phyloP scores from a whole-genome alignment of 768 basidiomycete species.

The Boletus speciosus region DNA sequence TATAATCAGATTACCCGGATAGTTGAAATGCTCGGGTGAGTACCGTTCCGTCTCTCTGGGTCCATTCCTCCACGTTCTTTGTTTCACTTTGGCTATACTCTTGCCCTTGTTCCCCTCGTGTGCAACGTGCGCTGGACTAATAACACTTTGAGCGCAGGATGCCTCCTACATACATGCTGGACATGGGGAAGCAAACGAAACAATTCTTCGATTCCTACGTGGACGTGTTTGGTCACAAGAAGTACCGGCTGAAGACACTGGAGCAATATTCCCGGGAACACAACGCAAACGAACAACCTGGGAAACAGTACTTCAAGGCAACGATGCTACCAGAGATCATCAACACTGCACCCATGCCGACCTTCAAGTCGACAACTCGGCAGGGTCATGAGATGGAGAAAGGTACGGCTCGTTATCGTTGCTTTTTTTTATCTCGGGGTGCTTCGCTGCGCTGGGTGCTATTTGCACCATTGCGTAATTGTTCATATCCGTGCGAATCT shows the following conservation, averaged over 20 bases:
- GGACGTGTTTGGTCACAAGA: conserved; percentile 75
- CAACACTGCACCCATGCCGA: conserved; percentile 90
- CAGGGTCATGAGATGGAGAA: conserved; percentile 86
- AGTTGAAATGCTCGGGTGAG: conserved; percentile 97
- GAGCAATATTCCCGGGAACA: conserved; percentile 97
- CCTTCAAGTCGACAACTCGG: conserved; percentile 68
- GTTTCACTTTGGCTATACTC: neutral
- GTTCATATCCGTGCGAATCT: conserved; percentile 14
- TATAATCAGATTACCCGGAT: conserved; percentile 98
- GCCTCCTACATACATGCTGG: conserved; percentile 91
- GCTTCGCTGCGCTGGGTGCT: neutral
- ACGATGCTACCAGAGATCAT: conserved; percentile 92
- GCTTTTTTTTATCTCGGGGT: neutral
- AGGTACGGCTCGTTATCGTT: conserved; percentile 44
- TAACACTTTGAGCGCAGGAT: conserved; percentile 44
- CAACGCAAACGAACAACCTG: conserved; percentile 93
- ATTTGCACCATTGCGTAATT: conserved; percentile 6
- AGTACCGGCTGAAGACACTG: conserved; percentile 82
- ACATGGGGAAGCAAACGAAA: conserved; percentile 89
- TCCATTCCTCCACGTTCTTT: neutral
- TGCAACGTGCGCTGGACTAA: neutral
- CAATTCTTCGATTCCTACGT: conserved; percentile 89
- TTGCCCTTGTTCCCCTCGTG: neutral
- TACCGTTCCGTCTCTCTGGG: conserved; percentile 9
- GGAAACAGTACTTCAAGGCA: conserved; percentile 98